These are phyloP conservation scores for Caulochytrium protostelioides DNA, from an alignment of 371 early-diverging fungal genomes.

Conservation along the genomic window DNA sequence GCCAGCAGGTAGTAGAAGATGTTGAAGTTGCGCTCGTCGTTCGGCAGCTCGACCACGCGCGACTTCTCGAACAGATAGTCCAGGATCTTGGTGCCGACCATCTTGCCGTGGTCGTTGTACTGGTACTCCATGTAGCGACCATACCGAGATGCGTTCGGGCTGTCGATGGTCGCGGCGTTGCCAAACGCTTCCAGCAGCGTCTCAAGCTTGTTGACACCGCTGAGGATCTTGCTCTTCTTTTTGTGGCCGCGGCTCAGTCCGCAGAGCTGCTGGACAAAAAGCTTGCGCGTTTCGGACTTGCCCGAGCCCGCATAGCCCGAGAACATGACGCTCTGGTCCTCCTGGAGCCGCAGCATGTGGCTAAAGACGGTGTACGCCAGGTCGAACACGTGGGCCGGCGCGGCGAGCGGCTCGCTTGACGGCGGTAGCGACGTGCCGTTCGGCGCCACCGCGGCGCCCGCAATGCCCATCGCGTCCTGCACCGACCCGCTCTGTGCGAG, in stretches of 20 bases:
- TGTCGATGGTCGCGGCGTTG: slow-evolving; percentile 40
- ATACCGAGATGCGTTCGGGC: slow-evolving; percentile 43
- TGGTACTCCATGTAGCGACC: slow-evolving; percentile 54
- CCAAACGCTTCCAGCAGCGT: slow-evolving; percentile 54
- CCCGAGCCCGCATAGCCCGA: slow-evolving; percentile 64
- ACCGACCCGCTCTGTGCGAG: no score
- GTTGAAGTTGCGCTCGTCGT: slow-evolving; percentile 67
- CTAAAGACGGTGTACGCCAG: slow-evolving; percentile 28
- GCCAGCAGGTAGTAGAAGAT: slow-evolving; percentile 63
- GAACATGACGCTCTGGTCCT: slow-evolving; percentile 38
- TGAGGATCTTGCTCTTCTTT: slow-evolving; percentile 44
- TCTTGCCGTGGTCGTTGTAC: slow-evolving; percentile 52
- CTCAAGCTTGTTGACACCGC: slow-evolving; percentile 43
- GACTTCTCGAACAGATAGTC: slow-evolving; percentile 58
- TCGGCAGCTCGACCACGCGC: slow-evolving; percentile 44
- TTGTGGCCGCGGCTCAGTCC: slow-evolving; percentile 42
- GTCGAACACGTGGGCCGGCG: slow-evolving; percentile 25
- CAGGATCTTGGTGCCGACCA: slow-evolving; percentile 47
- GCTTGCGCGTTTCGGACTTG: slow-evolving; percentile 43
- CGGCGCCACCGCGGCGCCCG: no score
- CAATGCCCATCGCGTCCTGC: no score
- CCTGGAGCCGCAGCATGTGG: slow-evolving; percentile 23
- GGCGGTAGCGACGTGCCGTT: no score
- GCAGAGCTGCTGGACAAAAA: slow-evolving; percentile 41
- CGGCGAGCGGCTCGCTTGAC: no score